Conservation (phyloP, 2,329 filamentous ascomycete genomes). For the Tolypocladium amazonense region DNA sequence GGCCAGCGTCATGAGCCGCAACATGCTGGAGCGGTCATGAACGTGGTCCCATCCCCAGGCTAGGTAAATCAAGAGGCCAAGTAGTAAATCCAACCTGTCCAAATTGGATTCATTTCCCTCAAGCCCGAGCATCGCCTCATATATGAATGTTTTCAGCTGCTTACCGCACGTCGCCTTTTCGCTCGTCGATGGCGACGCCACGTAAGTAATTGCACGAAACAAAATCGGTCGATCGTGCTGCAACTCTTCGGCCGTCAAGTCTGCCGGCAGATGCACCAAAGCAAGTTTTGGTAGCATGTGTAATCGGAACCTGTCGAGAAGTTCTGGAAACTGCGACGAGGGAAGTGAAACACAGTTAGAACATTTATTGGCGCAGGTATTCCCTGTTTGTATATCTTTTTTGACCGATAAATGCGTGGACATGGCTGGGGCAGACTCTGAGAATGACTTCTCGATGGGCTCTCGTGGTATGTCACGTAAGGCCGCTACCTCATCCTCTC, state of each 20-base stretch:
- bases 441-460: too few species aligned
- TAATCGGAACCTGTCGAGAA: neutral
- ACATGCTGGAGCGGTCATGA: neutral
- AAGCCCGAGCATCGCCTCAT: neutral
- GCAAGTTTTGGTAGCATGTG: neutral
- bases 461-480: too few species aligned
- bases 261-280: neutral
- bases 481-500: too few species aligned
- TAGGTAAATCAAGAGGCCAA: neutral
- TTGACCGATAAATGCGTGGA: too few species aligned
- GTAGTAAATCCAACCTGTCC: neutral
- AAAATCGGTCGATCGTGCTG: neutral
- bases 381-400: too few species aligned
- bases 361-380: too few species aligned
- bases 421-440: too few species aligned
- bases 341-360: too few species aligned
- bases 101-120: neutral
- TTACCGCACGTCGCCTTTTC: neutral
- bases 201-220: neutral
- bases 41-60: neutral
- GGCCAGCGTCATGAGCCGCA: neutral
- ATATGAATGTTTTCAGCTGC: neutral
- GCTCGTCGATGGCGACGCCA: neutral
- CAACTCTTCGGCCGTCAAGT: neutral
- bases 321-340: too few species aligned